phyloP scores from a whole-genome alignment of 2,329 filamentous ascomycete genomes.

The Pseudonectria buxi region DNA sequence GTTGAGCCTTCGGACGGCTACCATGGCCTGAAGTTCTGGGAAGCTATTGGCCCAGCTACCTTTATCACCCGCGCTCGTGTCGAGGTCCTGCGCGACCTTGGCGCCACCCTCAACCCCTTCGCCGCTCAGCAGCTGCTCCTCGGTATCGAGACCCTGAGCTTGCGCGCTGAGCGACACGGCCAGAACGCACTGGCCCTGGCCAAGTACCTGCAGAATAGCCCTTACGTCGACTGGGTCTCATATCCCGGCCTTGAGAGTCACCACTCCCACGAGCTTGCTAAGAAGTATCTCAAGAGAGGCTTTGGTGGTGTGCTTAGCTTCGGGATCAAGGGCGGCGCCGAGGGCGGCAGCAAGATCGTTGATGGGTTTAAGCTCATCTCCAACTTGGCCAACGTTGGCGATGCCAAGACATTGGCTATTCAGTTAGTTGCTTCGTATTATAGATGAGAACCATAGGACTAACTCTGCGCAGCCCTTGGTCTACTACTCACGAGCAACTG shows the following conservation, averaged over 20 bases:
- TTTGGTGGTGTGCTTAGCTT: slow-evolving; percentile 90
- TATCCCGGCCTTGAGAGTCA: slow-evolving; percentile 86
- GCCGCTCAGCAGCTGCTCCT: slow-evolving; percentile 87
- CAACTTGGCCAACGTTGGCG: slow-evolving; percentile 92
- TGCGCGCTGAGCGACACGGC: slow-evolving; percentile 81
- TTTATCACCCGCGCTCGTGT: slow-evolving; percentile 83
- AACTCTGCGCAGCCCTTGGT: slow-evolving; percentile 58
- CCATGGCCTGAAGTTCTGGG: slow-evolving; percentile 90
- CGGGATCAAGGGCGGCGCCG: slow-evolving; percentile 81
- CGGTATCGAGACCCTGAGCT: slow-evolving; percentile 80
- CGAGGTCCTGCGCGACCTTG: slow-evolving; percentile 83
- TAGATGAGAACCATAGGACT: neutral
- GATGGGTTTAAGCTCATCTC: slow-evolving; percentile 94
- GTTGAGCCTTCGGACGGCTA: slow-evolving; percentile 82
- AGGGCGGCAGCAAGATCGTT: slow-evolving; percentile 80
- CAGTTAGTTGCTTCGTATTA: slow-evolving; percentile 40
- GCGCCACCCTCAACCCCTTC: slow-evolving; percentile 78
- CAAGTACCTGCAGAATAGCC: slow-evolving; percentile 73
- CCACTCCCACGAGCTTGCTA: slow-evolving; percentile 69
- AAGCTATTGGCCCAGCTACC: slow-evolving; percentile 76
- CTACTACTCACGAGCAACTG: slow-evolving; percentile 90
- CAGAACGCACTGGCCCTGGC: slow-evolving; percentile 76
- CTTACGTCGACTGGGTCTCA: slow-evolving; percentile 85
- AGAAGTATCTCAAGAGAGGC: slow-evolving; percentile 78
- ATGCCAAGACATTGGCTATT: slow-evolving; percentile 90